Evolutionary conservation across 805 yeast species (phyloP), one percentile per base, ranked within the genome.

Genomic region (Nakazawaea ambrosiae): DNA sequence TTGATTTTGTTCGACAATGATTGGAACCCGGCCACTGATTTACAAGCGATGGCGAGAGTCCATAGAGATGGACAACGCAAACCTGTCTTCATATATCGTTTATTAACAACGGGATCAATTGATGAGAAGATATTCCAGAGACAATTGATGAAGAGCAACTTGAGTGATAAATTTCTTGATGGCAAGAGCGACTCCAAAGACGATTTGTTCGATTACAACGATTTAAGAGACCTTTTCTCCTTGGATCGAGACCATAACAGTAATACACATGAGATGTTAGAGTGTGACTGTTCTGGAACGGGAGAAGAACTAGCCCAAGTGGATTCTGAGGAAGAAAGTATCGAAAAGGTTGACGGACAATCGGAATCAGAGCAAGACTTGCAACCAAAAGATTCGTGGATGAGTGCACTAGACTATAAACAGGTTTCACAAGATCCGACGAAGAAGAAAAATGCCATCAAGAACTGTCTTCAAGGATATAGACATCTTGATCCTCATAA

Each of bases 81-180:
- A 33, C 86, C 86, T 0, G 92, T 88, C 9, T 81, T 64, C 52
- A 78, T 90, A 22, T 92, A 92, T 53, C 68, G 98, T 46, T 57
- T 92, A 15, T 60, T 92, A 30, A 82, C 95, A 0, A 78, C 94
- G 0, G 98, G 97, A 0, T 78, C 89, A 39, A 82, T 88, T 25
- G 98, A 92, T 54, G 98, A 92, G 54, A 90, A 89, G 60, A 89
- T 92, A 3, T 79, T 83, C 43, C 97, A 92, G 54, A 65, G 98
- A 15, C 98, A 92, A 56, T 61, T 89, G 37, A 79, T 86, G 67
- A 92, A 92, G 55, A 75, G 65, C 39, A 88, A 81, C 37, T 60
- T 90, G 34, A 83, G 96, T 33, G 80, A 80, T 44, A 77, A 76
- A 45, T 81, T 90, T 48, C 67, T 74, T 46, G 81, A 46, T 41